Conservation (phyloP, 2,329 filamentous ascomycete genomes). For the Penicillium sp. region DNA sequence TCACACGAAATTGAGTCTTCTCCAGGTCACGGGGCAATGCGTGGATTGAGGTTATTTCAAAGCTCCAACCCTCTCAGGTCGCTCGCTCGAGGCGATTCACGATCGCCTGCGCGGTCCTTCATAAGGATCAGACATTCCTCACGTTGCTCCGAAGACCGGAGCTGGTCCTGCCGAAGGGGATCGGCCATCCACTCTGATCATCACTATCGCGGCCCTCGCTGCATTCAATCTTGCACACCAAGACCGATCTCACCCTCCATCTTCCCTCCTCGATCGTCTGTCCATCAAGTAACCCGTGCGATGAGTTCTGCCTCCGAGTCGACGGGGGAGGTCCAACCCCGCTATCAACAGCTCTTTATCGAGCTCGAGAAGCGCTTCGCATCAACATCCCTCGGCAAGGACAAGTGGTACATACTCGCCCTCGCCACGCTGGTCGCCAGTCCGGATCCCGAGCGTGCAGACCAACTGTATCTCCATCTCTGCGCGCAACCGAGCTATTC, state of each 20-base stretch:
- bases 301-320: slow-evolving; percentile 13
- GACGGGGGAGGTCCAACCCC: slow-evolving; percentile 18
- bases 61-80: too few species aligned
- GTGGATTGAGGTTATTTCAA: too few species aligned
- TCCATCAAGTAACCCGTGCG: neutral
- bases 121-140: too few species aligned
- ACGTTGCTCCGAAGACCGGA: too few species aligned
- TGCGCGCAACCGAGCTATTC: slow-evolving; percentile 44
- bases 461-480: slow-evolving; percentile 53
- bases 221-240: neutral
- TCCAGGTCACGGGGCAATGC: too few species aligned
- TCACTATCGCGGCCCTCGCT: too few species aligned
- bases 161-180: too few species aligned
- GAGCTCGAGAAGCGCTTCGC: slow-evolving; percentile 26
- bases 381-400: slow-evolving; percentile 18
- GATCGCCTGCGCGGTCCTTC: too few species aligned
- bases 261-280: neutral
- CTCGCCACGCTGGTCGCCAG: slow-evolving; percentile 46
- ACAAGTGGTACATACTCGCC: slow-evolving; percentile 33
- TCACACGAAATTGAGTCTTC: too few species aligned
- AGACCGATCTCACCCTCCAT: neutral
- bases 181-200: too few species aligned
- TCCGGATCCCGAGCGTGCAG: slow-evolving; percentile 47
- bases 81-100: too few species aligned
- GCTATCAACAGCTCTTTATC: slow-evolving; percentile 25